These are phyloP conservation scores for Phylloporus sp. DNA, from an alignment of 768 basidiomycete species.

Conservation along the genomic window DNA sequence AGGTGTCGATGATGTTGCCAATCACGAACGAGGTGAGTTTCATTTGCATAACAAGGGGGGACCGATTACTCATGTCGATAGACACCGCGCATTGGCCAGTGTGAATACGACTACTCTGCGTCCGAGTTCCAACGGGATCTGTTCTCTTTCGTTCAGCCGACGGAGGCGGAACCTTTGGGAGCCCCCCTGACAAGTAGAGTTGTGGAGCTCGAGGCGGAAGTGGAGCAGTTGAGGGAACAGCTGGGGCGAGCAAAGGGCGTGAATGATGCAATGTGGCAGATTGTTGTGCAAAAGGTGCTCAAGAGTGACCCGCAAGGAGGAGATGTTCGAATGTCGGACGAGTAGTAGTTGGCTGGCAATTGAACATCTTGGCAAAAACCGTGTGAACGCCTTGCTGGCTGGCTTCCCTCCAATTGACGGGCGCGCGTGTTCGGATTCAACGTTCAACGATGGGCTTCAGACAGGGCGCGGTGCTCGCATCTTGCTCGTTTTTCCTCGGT, in stretches of 20 bases:
- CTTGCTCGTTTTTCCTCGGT: slow-evolving; percentile 90
- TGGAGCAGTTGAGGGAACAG: slow-evolving; percentile 59
- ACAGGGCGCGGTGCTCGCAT: slow-evolving; percentile 81
- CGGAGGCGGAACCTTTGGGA: slow-evolving; percentile 24
- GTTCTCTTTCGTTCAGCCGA: slow-evolving; percentile 55
- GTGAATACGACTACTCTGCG: slow-evolving; percentile 37
- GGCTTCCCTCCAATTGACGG: background rate
- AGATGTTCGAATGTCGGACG: slow-evolving; percentile 11
- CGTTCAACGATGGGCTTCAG: slow-evolving; percentile 72
- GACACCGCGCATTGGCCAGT: slow-evolving; percentile 15
- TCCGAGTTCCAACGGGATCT: slow-evolving; percentile 64
- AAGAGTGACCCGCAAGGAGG: slow-evolving; percentile 8
- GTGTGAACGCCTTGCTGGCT: slow-evolving; percentile 12
- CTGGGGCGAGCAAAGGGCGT: slow-evolving; percentile 83
- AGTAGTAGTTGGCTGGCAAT: no score
- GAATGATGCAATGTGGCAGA: slow-evolving; percentile 93
- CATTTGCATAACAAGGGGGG: background rate
- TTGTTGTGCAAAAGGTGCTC: slow-evolving; percentile 62
- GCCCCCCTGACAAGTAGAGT: slow-evolving; percentile 51
- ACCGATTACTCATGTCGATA: background rate
- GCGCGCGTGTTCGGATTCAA: no score
- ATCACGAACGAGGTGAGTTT: slow-evolving; percentile 38
- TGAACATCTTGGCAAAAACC: slow-evolving; percentile 14
- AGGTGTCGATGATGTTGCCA: slow-evolving; percentile 60
- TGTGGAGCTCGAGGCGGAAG: slow-evolving; percentile 66